Evolutionary conservation across 2,329 filamentous ascomycete genomes (phyloP).

Genomic region (Pestalotiopsis fici): DNA sequence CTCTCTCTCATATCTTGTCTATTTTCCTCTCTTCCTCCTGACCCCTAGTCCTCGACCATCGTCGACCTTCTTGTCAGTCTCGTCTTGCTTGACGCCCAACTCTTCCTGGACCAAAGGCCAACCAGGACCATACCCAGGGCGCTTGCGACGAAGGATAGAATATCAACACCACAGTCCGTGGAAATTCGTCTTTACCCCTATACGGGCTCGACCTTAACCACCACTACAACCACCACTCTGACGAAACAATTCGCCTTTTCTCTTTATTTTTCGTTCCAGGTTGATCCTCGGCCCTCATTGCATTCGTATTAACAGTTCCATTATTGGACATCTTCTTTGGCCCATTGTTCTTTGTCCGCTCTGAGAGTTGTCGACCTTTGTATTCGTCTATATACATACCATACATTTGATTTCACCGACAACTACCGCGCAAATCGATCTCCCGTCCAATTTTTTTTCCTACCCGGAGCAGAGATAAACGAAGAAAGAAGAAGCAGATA

Average conservation of each 20-base stretch:
- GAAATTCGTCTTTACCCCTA: background rate
- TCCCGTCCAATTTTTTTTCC: slow-evolving; percentile 1
- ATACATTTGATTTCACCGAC: background rate
- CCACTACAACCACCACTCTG: background rate
- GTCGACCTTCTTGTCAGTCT: background rate
- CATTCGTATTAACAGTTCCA: slow-evolving; percentile 1
- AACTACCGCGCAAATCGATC: background rate
- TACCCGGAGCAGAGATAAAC: background rate
- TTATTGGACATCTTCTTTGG: slow-evolving; percentile 3
- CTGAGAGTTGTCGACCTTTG: slow-evolving; percentile 9
- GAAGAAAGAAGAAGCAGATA: background rate
- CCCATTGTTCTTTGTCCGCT: slow-evolving; percentile 12
- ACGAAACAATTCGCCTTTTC: background rate
- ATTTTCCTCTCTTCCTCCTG: background rate
- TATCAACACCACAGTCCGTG: background rate
- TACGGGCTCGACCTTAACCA: background rate
- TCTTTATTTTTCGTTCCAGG: slow-evolving; percentile 15
- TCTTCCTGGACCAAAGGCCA: background rate
- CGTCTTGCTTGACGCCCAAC: background rate
- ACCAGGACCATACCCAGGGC: background rate
- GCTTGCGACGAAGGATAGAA: background rate
- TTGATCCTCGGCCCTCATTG: slow-evolving; percentile 16
- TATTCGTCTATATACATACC: slow-evolving; percentile 2
- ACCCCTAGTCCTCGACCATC: background rate
- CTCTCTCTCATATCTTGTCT: slow-evolving; percentile 3